Evolutionary conservation across 306 rosid species (phyloP), one percentile per base, ranked within the genome.

Genomic region (Malus asiatica): DNA sequence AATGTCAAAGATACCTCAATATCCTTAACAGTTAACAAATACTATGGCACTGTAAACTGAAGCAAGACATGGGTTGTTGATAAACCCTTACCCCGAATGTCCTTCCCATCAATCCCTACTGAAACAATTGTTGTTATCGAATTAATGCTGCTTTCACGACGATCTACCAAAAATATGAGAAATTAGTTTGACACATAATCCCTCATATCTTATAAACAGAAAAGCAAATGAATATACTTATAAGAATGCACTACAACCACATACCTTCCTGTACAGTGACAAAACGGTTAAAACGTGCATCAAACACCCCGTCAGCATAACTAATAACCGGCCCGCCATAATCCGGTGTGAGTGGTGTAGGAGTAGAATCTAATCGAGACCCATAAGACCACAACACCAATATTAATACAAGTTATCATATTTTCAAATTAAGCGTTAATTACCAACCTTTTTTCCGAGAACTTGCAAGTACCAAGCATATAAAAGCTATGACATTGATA

Each of bases 231-330:
- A 42, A 60, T 46, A 60, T 38, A 23, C 57, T 35, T 19, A 6
- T 3, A 40, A 13, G 16, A 38, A 45, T 70, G 27, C 3, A 71
- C 40, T 32, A 63, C 3, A 30, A 30, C 29, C 18, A 30, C 30
- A 29, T 62, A 92, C 99, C 99, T 96, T 96, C 99, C 78, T 77
- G 89, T 45, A 96, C 90, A 66, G 93, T 77, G 63, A 92, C 66
- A 88, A 72, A 96, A 70, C 99, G 86, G 69, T 90, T 81, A 77
- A 90, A 87, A 55, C 90, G 93, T 63, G 84, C 73, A 87, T 96
- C 99, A 70, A 89, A 88, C 68, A 85, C 78, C 57, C 98, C 99
- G 77, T 96, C 98, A 7, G 99, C 97, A 73, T 90, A 92, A 80
- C 98, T 86, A 63, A 90, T 90, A 52, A 77, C 66, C 0, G 91